Base-by-base conservation (phyloP, 208 protist genomes). In the Acanthamoeba lenticulata region DNA sequence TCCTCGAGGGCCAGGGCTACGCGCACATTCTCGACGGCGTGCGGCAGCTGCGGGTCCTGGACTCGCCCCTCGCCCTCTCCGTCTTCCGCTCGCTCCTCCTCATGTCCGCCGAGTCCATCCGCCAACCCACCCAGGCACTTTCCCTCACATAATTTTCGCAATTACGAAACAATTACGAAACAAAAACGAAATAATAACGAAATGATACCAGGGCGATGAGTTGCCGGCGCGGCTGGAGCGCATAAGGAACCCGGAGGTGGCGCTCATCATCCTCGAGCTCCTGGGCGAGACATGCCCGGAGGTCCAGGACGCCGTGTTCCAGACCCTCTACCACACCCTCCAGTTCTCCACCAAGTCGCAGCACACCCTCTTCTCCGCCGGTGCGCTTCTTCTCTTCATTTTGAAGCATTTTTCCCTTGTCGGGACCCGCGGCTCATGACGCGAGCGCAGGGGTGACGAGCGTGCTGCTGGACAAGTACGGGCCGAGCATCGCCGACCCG, bases 381-480 rank as follows among this genome's bases (percentile, higher is more conserved):
- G 85, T 91, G 19, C 21, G 3, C 52, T n/a, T 65, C 60, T 32
- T 60, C 38, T 24, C 1, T 9, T 44, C 32, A 32, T 45, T 27
- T 11, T 17, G 36, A 24, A 55, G 2, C 5, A 24, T 32, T 27
- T 27, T 13, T 67, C 34, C 3, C 27, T 72, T 32, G 24, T 27
- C 24, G 7, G 9, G 21, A 4, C 60, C 19, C 60, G 24, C 1
- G 27, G 24, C 65, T n/a, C 65, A 42, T n/a, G 65, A 29, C 62
- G 4, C 29, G 21, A 6, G 2, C 29, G 42, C 52, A 91, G 85
- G 85, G 3, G 85, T 34, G 19, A 69, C 52, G 32, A 72, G 85
- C n/a, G 65, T 91, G 19, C 13, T 91, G 11, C 60, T 91, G 45
- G 65, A 45, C 55, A 91, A 91, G 85, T 91, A 91, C 27, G 60